Conservation (phyloP, 2,329 filamentous ascomycete genomes). For the Monilinia laxa region DNA sequence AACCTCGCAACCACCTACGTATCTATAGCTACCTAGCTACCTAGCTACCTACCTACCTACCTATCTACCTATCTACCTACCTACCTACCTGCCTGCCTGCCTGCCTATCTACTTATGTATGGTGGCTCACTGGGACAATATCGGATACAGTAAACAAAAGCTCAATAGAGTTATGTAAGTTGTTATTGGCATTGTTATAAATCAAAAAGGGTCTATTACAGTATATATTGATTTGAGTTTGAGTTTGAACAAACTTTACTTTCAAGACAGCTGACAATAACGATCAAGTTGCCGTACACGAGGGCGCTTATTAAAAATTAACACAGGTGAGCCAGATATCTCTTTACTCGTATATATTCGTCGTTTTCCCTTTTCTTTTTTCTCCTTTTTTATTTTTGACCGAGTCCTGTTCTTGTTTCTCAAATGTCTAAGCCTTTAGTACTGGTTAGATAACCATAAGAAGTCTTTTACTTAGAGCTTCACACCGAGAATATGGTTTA, state of each 20-base stretch:
- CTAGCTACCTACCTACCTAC: too few species aligned
- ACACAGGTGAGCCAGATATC: slow-evolving; percentile 10
- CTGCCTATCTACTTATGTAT: too few species aligned
- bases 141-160: too few species aligned
- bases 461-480: slow-evolving; percentile 5
- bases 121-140: too few species aligned
- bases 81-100: too few species aligned
- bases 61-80: too few species aligned
- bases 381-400: too few species aligned
- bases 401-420: background rate
- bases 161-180: background rate
- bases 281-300: background rate
- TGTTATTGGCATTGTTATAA: background rate
- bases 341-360: background rate
- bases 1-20: background rate
- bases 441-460: background rate
- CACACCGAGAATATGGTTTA: background rate
- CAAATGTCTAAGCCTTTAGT: background rate
- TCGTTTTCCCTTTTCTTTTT: background rate
- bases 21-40: too few species aligned
- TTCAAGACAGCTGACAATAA: slow-evolving; percentile 11
- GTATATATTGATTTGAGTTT: background rate
- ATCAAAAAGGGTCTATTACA: background rate
- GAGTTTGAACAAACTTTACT: background rate
- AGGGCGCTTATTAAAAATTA: background rate